Conservation (phyloP, 305 asterid genomes). For the Nicotiana rustica region DNA sequence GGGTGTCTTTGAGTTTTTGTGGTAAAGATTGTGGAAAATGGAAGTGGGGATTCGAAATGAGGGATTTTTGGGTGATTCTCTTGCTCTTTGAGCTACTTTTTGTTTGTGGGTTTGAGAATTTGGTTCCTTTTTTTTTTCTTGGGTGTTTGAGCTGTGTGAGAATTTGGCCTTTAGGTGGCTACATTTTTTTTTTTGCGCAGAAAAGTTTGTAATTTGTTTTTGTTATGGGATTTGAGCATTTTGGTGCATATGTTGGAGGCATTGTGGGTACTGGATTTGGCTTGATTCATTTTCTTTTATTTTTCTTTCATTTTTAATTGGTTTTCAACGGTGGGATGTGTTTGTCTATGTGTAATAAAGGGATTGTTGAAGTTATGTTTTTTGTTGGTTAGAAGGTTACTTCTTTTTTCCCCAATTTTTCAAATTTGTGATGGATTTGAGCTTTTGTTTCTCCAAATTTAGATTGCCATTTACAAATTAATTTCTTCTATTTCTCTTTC, state of each 20-base stretch:
- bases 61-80: constrained; percentile 28
- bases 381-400: constrained; percentile 15
- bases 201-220: neutral
- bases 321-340: constrained; percentile 23
- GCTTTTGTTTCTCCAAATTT: neutral
- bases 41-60: constrained; percentile 31
- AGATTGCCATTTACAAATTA: neutral
- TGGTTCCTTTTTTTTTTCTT: neutral
- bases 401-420: neutral
- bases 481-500: constrained; percentile 2
- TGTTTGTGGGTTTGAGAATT: constrained; percentile 33
- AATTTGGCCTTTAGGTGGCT: neutral
- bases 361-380: neutral
- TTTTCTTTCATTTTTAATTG: neutral
- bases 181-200: neutral
- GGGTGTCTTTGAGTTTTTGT: constrained; percentile 28
- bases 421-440: neutral
- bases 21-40: constrained; percentile 34
- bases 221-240: constrained; percentile 27
- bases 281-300: neutral
- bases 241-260: constrained; percentile 28
- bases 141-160: constrained; percentile 21
- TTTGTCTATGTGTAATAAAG: neutral
- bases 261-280: constrained; percentile 24
- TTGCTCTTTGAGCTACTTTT: constrained; percentile 15